phyloP scores from a whole-genome alignment of 352 stramenopile genomes.

The Elongisporangium anandrum region DNA sequence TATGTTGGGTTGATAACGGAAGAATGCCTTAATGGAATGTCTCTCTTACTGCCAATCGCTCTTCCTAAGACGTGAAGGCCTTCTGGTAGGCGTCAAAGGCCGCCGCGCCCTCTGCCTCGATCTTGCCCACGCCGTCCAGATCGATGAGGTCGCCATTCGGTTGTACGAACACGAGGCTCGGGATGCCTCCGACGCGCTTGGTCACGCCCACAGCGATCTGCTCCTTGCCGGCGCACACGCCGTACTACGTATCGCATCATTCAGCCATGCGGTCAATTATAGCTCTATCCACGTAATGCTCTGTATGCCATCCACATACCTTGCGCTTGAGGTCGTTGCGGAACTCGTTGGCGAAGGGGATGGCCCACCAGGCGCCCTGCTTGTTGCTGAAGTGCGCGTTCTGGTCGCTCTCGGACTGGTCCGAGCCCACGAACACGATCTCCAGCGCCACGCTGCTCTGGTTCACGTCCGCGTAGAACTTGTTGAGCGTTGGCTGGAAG shows the following conservation, averaged over 20 bases:
- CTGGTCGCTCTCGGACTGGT: constrained; percentile 53
- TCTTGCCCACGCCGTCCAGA: constrained; percentile 50
- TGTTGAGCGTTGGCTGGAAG: constrained; percentile 76
- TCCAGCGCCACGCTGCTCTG: constrained; percentile 38
- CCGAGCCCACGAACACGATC: constrained; percentile 79
- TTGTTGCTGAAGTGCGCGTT: constrained; percentile 61
- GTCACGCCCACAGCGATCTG: constrained; percentile 43
- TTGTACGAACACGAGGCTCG: constrained; percentile 66
- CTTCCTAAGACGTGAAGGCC: not conserved
- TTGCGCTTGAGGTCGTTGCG: constrained; percentile 76
- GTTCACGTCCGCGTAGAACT: constrained; percentile 57
- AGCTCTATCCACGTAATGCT: not conserved
- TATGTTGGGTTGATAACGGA: too few species aligned
- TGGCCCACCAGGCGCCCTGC: constrained; percentile 72
- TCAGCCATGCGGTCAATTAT: not conserved
- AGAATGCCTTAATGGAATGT: too few species aligned
- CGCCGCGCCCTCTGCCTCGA: constrained; percentile 40
- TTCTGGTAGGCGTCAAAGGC: not conserved
- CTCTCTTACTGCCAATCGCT: not conserved
- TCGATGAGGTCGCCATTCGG: constrained; percentile 62
- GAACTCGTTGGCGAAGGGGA: constrained; percentile 61
- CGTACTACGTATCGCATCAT: constrained; percentile 33
- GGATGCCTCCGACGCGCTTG: constrained; percentile 65
- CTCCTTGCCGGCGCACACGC: constrained; percentile 68
- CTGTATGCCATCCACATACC: constrained; percentile 15